A percentile compares a stretch with the other conserved stretches of the same genome.
Conservation (phyloP, 805 yeast species). For the Saccharomycopsis capsularis region DNA sequence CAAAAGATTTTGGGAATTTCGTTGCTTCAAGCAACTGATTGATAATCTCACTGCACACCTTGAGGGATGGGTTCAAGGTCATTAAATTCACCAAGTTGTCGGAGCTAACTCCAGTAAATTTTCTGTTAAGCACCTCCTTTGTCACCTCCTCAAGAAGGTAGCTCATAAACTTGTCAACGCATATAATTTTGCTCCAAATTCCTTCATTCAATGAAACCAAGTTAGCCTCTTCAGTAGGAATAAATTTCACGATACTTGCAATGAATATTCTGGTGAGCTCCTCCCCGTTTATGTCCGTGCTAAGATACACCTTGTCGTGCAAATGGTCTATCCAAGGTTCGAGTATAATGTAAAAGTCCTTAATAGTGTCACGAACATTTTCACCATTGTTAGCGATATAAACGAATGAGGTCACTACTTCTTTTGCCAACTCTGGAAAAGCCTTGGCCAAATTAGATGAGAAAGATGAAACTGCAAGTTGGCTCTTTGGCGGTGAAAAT, state of each 20-base stretch:
- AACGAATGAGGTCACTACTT: conserved; percentile 45
- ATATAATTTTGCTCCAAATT: conserved; percentile 54
- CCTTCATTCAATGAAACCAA: conserved; percentile 49
- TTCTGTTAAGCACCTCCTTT: conserved; percentile 65
- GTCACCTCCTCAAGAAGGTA: conserved; percentile 67
- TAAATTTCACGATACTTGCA: conserved; percentile 52
- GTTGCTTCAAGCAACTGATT: conserved; percentile 49
- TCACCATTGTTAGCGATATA: conserved; percentile 39
- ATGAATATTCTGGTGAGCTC: conserved; percentile 55
- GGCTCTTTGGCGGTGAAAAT: conserved; percentile 18
- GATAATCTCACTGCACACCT: conserved; percentile 60
- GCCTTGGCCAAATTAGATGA: conserved; percentile 49
- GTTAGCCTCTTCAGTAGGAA: conserved; percentile 42
- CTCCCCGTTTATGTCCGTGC: conserved; percentile 48
- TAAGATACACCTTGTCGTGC: conserved; percentile 47
- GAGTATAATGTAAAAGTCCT: conserved; percentile 33
- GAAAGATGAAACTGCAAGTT: conserved; percentile 25
- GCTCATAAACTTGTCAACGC: conserved; percentile 48
- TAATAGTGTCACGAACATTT: background rate
- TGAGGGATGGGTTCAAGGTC: conserved; percentile 61
- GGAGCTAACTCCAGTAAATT: conserved; percentile 71
- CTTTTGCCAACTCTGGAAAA: conserved; percentile 54
- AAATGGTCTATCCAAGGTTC: conserved; percentile 74
- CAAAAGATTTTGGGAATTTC: conserved; percentile 39
- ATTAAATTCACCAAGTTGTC: conserved; percentile 54